Evolutionary conservation across 2,329 filamentous ascomycete genomes (phyloP).

Genomic region (Aspergillus tamarii): DNA sequence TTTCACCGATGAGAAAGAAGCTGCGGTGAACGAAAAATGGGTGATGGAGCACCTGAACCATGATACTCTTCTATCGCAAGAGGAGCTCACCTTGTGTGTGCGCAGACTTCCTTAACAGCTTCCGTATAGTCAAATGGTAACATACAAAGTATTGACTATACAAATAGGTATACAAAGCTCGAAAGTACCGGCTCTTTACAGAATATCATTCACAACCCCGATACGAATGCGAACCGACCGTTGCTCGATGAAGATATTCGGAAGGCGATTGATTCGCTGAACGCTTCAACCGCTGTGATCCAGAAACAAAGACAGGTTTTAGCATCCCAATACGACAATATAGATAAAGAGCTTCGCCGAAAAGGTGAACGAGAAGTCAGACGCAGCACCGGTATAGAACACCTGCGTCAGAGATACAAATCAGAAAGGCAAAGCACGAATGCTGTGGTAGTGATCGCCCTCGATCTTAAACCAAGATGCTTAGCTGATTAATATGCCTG

Average conservation of each 20-base stretch:
- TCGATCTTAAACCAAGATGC: neutral
- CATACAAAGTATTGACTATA: neutral
- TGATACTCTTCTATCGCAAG: conserved; percentile 43
- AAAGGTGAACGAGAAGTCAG: conserved; percentile 28
- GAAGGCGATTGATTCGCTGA: conserved; percentile 38
- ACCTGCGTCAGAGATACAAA: conserved; percentile 40
- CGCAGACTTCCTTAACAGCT: neutral
- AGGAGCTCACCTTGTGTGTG: conserved; percentile 42
- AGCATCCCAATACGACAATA: conserved; percentile 34
- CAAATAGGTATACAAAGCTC: conserved; percentile 37
- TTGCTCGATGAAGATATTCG: conserved; percentile 44
- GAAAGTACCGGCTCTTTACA: conserved; percentile 35
- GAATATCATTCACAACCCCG: conserved; percentile 30
- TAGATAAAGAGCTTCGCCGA: conserved; percentile 30
- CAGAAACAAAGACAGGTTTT: conserved; percentile 38
- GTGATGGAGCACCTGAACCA: conserved; percentile 33
- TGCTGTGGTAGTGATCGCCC: conserved; percentile 33
- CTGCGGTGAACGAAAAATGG: conserved; percentile 34
- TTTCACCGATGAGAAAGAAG: conserved; percentile 25
- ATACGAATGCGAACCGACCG: conserved; percentile 38
- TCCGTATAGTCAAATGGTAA: neutral
- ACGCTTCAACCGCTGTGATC: conserved; percentile 40
- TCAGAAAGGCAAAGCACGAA: conserved; percentile 37
- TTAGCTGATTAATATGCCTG: conserved; percentile 17
- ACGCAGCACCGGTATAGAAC: conserved; percentile 31